A percentile compares a stretch with the other conserved stretches of the same genome.
These are phyloP conservation scores for Penicillium thymicola DNA, from an alignment of 2,329 filamentous ascomycete species.

Conservation along the genomic window DNA sequence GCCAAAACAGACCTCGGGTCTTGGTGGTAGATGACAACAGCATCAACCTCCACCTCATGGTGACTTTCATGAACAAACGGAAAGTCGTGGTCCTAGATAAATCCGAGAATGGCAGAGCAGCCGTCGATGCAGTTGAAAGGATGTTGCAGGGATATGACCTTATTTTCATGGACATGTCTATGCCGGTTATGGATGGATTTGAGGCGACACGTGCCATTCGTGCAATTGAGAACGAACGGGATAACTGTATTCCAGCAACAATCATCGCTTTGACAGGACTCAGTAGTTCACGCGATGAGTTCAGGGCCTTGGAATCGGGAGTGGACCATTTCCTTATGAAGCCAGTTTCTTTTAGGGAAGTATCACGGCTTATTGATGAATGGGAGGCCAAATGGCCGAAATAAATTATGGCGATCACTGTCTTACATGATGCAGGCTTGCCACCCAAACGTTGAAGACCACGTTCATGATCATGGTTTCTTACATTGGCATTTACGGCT, in stretches of 20 bases:
- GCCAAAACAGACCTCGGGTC: no score
- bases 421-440: not conserved
- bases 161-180: constrained; percentile 48
- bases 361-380: constrained; percentile 36
- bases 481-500: not conserved
- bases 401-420: not conserved
- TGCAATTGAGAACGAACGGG: constrained; percentile 14
- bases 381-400: constrained; percentile 16
- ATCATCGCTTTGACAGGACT: constrained; percentile 47
- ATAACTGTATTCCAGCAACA: constrained; percentile 26
- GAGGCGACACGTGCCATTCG: constrained; percentile 46
- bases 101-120: constrained; percentile 41
- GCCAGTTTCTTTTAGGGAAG: constrained; percentile 43
- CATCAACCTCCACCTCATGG: no score
- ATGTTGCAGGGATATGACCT: constrained; percentile 35
- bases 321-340: constrained; percentile 47
- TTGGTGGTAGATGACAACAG: no score
- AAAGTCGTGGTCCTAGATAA: constrained; percentile 25
- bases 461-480: not conserved
- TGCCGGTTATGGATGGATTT: constrained; percentile 49
- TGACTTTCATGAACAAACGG: no score
- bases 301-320: constrained; percentile 39
- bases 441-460: not conserved
- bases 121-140: constrained; percentile 37
- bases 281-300: constrained; percentile 39